These are phyloP conservation scores for Panaeolus cyanescens DNA, from an alignment of 768 basidiomycete species.

Conservation along the genomic window DNA sequence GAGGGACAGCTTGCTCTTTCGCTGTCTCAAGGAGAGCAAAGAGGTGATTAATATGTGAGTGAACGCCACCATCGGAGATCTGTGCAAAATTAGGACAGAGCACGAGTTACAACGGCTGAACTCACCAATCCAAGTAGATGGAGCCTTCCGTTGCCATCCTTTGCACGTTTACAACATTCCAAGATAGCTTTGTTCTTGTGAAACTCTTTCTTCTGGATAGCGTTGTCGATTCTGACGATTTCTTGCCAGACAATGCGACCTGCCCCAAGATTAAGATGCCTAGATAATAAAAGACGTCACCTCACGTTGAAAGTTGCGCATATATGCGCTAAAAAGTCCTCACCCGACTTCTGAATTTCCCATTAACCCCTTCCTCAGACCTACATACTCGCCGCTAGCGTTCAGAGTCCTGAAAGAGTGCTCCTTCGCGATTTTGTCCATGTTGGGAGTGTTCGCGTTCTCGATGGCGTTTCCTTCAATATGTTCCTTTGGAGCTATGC, in stretches of 20 bases:
- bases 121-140: slow-evolving; percentile 86
- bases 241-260: slow-evolving; percentile 98
- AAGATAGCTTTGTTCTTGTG: slow-evolving; percentile 77
- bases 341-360: slow-evolving; percentile 98
- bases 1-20: slow-evolving; percentile 80
- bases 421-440: slow-evolving; percentile 84
- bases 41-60: slow-evolving; percentile 91
- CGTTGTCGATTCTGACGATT: slow-evolving; percentile 92
- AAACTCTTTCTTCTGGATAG: slow-evolving; percentile 87
- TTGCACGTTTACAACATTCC: slow-evolving; percentile 73
- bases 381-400: slow-evolving; percentile 92
- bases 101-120: not conserved
- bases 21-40: slow-evolving; percentile 90
- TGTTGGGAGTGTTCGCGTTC: slow-evolving; percentile 80
- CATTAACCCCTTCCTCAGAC: slow-evolving; percentile 92
- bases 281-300: slow-evolving; percentile 26
- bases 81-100: slow-evolving; percentile 25
- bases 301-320: not conserved
- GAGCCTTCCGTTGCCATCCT: slow-evolving; percentile 78
- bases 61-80: slow-evolving; percentile 96
- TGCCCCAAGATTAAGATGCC: slow-evolving; percentile 93
- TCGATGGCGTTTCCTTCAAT: slow-evolving; percentile 92
- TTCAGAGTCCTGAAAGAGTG: slow-evolving; percentile 74
- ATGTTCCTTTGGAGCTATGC: too few species aligned
- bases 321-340: slow-evolving; percentile 27